Base-by-base conservation (phyloP, 495 filamentous ascomycete species). In the Tetracladium marchalianum region DNA sequence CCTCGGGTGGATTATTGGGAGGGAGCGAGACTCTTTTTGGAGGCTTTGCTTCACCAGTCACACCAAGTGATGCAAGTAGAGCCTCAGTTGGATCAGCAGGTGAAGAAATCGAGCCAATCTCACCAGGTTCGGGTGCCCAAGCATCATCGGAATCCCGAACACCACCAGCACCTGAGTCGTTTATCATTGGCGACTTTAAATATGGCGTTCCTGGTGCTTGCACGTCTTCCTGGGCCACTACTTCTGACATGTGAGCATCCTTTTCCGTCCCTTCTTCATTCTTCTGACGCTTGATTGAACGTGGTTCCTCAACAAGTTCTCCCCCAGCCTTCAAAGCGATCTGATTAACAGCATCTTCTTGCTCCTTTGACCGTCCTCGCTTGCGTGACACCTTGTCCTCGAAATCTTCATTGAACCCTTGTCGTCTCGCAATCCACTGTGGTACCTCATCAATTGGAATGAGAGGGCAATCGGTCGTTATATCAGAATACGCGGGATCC, bases 401-500 rank as follows among this genome's bases (percentile, higher is more conserved):
- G n/a, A 34, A 22, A 5, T 15, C 6, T 11, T 35, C 38, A 11
- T 19, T 9, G 12, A 18, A 18, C 4, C 43, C 40, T 11, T 56
- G 49, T 11, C 50, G 41, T 18, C 19, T 43, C 7, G 41, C 46
- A 13, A 48, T 53, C 53, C 52, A 59, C 3, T 27, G 35, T 7
- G 33, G 35, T 31, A 59, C 24, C 15, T 54, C 35, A 17, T 49
- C 38, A 1, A 55, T 27, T 5, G 56, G 53, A 37, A 59, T 52
- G 10, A 59, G 35, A 15, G 39, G 39, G 32, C 44, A 44, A 12
- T 68, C 64, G 6, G 60, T 54, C 5, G 39, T 39, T 22, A 62
- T 58, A 7, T 55, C 46, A 11, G 52, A 55, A 50, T 77, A 77
- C 1, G 59, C 53, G 0, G 75, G 75, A 50, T 78, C 73, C 31